These are phyloP conservation scores for Amphicarpaea edgeworthii DNA, from an alignment of 306 rosid genomes.

Conservation along the genomic window DNA sequence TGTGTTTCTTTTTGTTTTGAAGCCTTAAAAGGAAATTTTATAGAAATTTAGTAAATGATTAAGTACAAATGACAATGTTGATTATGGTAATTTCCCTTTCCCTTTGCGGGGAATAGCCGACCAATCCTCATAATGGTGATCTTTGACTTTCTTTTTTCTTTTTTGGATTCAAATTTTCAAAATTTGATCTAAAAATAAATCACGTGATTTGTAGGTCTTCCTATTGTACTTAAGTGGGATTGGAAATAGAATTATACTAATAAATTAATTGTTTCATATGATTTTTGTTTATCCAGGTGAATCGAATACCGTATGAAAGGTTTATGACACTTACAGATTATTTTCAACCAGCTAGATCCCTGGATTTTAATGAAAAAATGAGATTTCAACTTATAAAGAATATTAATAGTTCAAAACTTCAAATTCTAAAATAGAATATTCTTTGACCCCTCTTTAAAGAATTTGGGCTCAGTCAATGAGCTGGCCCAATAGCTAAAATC, in stretches of 20 bases:
- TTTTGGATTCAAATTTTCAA: not conserved
- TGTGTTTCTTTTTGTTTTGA: not conserved
- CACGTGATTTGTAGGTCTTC: not conserved
- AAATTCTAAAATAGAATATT: too few relatives aligned
- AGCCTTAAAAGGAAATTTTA: constrained; percentile 1
- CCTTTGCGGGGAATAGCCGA: not conserved
- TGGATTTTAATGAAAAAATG: too few relatives aligned
- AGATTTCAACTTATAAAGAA: too few relatives aligned
- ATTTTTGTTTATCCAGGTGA: too few relatives aligned
- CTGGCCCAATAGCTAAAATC: too few relatives aligned
- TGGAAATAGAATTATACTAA: not conserved
- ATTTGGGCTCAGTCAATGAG: too few relatives aligned
- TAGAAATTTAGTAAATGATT: not conserved
- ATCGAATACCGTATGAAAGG: too few relatives aligned
- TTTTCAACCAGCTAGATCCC: too few relatives aligned
- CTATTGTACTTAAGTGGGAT: not conserved
- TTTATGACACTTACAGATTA: too few relatives aligned
- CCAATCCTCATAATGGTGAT: not conserved
- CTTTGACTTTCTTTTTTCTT: not conserved
- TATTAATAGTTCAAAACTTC: too few relatives aligned
- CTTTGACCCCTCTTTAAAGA: too few relatives aligned
- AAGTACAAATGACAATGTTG: constrained; percentile 9
- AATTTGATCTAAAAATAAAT: not conserved
- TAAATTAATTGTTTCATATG: not conserved
- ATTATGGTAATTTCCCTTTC: not conserved